Evolutionary conservation across 768 basidiomycete species (phyloP).

Genomic region (Suillus decipiens): DNA sequence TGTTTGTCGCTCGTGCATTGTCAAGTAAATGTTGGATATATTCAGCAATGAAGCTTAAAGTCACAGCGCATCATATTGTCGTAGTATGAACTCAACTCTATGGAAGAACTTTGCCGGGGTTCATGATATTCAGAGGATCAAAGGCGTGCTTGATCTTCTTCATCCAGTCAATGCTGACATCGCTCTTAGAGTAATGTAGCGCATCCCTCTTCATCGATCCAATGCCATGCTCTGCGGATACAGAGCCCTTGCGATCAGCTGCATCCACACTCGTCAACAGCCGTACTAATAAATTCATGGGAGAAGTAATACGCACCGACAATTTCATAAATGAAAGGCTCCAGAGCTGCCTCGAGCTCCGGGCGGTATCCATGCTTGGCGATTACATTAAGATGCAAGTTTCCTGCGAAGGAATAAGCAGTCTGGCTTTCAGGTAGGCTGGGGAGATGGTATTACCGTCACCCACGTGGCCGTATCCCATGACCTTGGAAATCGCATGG

Average conservation of each 20-base stretch:
- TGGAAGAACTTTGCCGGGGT: constrained; percentile 79
- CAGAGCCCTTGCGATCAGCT: constrained; percentile 84
- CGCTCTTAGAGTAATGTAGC: constrained; percentile 82
- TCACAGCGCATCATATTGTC: neutral
- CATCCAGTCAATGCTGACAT: constrained; percentile 85
- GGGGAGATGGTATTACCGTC: constrained; percentile 64
- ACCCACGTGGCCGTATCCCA: constrained; percentile 96
- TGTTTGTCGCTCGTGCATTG: neutral
- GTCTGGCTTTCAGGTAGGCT: constrained; percentile 9
- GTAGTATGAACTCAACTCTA: constrained; percentile 1
- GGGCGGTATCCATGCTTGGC: constrained; percentile 73
- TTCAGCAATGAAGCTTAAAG: neutral
- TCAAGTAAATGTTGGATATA: neutral
- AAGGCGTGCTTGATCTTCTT: constrained; percentile 85
- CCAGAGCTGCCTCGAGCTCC: constrained; percentile 84
- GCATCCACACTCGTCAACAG: constrained; percentile 9
- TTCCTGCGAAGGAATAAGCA: constrained; percentile 51
- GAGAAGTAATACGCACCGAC: constrained; percentile 54
- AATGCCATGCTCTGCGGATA: constrained; percentile 97
- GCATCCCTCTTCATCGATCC: constrained; percentile 95
- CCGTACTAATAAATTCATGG: neutral
- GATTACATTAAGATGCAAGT: constrained; percentile 90
- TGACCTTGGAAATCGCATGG: constrained; percentile 75
- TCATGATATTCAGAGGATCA: constrained; percentile 91
- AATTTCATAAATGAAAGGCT: constrained; percentile 94